Evolutionary conservation across 2,329 filamentous ascomycete genomes (phyloP).

Genomic region (Tolypocladium tropicale): DNA sequence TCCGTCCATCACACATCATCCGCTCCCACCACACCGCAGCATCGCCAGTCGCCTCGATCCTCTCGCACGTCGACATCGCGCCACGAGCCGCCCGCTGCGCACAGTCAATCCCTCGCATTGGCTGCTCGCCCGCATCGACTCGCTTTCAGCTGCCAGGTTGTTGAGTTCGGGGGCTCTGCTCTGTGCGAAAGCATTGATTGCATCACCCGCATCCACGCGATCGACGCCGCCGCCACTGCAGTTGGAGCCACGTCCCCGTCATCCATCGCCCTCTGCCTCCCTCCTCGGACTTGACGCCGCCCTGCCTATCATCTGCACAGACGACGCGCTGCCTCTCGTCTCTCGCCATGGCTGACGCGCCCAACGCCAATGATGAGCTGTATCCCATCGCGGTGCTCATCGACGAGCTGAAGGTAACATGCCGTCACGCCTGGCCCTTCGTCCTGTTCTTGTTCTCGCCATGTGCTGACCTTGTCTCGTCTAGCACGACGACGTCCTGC

Average conservation of each 20-base stretch:
- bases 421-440: background rate
- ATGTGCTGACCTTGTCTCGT: constrained; percentile 12
- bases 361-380: constrained; percentile 92
- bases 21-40: background rate
- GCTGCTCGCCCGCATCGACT: background rate
- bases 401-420: constrained; percentile 89
- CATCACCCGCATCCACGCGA: constrained; percentile 17
- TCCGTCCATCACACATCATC: background rate
- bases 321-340: constrained; percentile 21
- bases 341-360: constrained; percentile 75
- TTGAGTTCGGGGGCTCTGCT: constrained; percentile 1
- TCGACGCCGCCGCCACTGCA: constrained; percentile 6
- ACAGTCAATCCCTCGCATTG: background rate
- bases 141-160: background rate
- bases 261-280: constrained; percentile 5
- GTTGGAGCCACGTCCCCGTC: background rate
- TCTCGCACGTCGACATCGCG: background rate
- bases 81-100: background rate
- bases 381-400: constrained; percentile 99
- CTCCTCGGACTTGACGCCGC: constrained; percentile 3
- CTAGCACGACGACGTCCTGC: constrained; percentile 95
- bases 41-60: constrained; percentile 1
- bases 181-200: constrained; percentile 11
- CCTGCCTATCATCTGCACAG: constrained; percentile 9
- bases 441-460: constrained; percentile 7